Conservation (phyloP, 306 rosid species). For the Rosa multiflora region DNA sequence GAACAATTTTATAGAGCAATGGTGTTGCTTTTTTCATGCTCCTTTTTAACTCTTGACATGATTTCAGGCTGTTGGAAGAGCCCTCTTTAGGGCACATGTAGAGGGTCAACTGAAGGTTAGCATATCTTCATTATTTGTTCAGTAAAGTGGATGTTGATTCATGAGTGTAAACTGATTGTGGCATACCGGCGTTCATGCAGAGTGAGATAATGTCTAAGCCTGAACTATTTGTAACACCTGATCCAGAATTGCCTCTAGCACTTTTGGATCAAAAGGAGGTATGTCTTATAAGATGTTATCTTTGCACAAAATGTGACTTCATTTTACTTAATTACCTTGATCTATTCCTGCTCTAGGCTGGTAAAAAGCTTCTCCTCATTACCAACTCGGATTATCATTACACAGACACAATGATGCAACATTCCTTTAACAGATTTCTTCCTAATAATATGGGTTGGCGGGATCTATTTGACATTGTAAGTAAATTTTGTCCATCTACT, state of each 20-base stretch:
- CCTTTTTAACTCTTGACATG: slow-evolving; percentile 38
- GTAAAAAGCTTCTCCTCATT: slow-evolving; percentile 90
- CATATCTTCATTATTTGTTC: slow-evolving; percentile 8
- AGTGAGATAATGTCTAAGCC: slow-evolving; percentile 98
- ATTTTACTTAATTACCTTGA: slow-evolving; percentile 23
- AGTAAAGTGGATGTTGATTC: slow-evolving; percentile 11
- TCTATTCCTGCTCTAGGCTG: slow-evolving; percentile 65
- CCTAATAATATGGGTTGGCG: slow-evolving; percentile 97
- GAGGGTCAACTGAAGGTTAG: slow-evolving; percentile 97
- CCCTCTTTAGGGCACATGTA: slow-evolving; percentile 96
- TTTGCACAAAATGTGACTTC: slow-evolving; percentile 15
- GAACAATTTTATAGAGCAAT: slow-evolving; percentile 3
- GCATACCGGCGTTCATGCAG: slow-evolving; percentile 41
- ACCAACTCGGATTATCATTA: slow-evolving; percentile 94
- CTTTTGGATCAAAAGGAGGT: slow-evolving; percentile 98
- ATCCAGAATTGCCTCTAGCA: slow-evolving; percentile 86
- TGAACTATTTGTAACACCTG: slow-evolving; percentile 92
- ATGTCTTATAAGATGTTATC: slow-evolving; percentile 12
- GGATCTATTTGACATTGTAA: slow-evolving; percentile 93
- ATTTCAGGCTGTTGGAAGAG: slow-evolving; percentile 93
- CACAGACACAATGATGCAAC: slow-evolving; percentile 95
- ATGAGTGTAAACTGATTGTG: slow-evolving; percentile 30
- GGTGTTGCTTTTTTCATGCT: slow-evolving; percentile 22
- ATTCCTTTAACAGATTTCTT: slow-evolving; percentile 91
- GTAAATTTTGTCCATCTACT: slow-evolving; percentile 25